phyloP scores from a whole-genome alignment of 495 filamentous ascomycete genomes.

The Coniosporium apollinis region DNA sequence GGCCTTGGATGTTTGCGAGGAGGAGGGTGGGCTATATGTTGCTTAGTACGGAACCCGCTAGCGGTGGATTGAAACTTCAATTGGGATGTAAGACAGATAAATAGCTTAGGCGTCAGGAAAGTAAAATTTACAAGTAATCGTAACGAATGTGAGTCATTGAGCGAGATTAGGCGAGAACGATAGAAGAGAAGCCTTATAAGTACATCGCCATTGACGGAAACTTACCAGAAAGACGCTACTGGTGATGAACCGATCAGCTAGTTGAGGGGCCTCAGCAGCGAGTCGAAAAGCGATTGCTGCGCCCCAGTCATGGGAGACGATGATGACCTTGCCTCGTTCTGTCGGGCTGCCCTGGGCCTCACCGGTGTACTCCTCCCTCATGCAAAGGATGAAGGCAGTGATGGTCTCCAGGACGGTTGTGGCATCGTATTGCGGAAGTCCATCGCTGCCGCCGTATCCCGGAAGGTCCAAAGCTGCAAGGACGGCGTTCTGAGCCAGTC shows the following conservation, averaged over 20 bases:
- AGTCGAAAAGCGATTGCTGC: conserved; percentile 33
- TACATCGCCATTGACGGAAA: conserved; percentile 2
- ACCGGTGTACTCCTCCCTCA: conserved; percentile 27
- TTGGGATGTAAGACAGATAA: too few relatives aligned
- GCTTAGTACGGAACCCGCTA: too few relatives aligned
- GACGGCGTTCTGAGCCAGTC: conserved; percentile 21
- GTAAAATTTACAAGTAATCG: background rate
- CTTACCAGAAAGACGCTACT: conserved; percentile 34
- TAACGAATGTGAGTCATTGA: background rate
- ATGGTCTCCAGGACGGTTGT: conserved; percentile 34
- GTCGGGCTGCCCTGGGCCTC: background rate
- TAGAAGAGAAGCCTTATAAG: conserved; percentile 17
- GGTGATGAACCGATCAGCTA: conserved; percentile 37
- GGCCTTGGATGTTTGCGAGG: conserved; percentile 4
- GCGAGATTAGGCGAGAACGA: conserved; percentile 14
- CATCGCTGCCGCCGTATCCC: conserved; percentile 37
- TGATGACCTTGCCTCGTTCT: conserved; percentile 24
- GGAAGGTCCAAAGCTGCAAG: conserved; percentile 38
- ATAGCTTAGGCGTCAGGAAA: too few relatives aligned
- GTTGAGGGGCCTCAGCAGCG: conserved; percentile 34
- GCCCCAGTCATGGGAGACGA: conserved; percentile 43
- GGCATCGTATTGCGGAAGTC: conserved; percentile 28
- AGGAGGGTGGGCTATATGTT: conserved; percentile 12
- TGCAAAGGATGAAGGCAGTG: conserved; percentile 30
- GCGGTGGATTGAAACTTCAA: too few relatives aligned